A percentile compares a stretch with the other conserved stretches of the same genome.
Conservation (phyloP, 2,329 filamentous ascomycete species). For the Neofusicoccum umdonicola region DNA sequence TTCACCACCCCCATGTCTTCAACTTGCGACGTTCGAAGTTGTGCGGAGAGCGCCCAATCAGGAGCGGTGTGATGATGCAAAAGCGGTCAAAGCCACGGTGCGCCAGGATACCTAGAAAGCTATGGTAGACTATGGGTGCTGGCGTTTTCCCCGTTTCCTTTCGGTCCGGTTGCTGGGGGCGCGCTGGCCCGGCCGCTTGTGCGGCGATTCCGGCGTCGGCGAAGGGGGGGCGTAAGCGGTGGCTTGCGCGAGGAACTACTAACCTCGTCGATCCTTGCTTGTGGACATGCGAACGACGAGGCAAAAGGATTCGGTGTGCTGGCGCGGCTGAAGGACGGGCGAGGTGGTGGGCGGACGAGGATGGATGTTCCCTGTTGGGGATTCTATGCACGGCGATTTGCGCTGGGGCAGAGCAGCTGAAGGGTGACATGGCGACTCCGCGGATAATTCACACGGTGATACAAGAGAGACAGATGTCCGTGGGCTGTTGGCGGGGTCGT, state of each 20-base stretch:
- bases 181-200: no score
- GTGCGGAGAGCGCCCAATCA: background rate
- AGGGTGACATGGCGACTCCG: no score
- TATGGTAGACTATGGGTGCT: conserved; percentile 10
- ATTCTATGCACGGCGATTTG: no score
- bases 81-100: background rate
- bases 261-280: no score
- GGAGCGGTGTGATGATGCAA: background rate
- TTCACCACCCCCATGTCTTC: conserved; percentile 13
- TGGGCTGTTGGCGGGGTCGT: no score
- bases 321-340: no score
- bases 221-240: background rate
- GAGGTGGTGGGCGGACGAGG: no score
- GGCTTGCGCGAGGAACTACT: background rate
- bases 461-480: no score
- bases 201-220: background rate
- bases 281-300: background rate
- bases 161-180: background rate
- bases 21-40: conserved; percentile 11
- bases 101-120: background rate
- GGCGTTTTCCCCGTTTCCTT: background rate
- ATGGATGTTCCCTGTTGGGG: no score
- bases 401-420: no score
- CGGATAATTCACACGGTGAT: no score
- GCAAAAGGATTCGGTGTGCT: no score